Evolutionary conservation across 2,329 filamentous ascomycete genomes (phyloP).

Genomic region (Boeremia lycopersici): DNA sequence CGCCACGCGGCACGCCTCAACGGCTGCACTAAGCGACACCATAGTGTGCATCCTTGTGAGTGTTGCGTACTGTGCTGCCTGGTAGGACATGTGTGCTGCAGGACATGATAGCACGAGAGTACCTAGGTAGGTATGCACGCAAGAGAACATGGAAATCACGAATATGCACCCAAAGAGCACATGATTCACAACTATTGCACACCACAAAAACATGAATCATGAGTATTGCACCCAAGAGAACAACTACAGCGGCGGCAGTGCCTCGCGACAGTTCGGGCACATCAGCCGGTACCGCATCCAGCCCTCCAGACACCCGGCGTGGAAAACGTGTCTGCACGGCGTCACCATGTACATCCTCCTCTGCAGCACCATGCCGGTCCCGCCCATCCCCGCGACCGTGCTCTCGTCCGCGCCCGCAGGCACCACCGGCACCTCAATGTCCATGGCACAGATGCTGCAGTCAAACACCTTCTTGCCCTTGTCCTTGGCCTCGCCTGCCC

Average conservation of each 20-base stretch:
- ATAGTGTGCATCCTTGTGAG: background rate
- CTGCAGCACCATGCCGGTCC: conserved; percentile 69
- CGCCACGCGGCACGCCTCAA: conserved; percentile 4
- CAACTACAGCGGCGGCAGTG: conserved; percentile 82
- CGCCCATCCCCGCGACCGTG: conserved; percentile 36
- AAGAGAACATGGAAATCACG: too few species aligned
- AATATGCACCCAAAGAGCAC: too few species aligned
- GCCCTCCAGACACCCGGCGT: conserved; percentile 86
- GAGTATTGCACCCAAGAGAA: too few species aligned
- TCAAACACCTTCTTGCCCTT: conserved; percentile 72
- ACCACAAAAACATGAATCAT: too few species aligned
- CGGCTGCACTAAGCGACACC: background rate
- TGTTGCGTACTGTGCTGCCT: background rate
- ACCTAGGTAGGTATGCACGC: too few species aligned
- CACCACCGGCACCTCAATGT: conserved; percentile 86
- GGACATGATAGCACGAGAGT: too few species aligned
- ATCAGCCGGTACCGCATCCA: conserved; percentile 95
- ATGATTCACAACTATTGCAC: too few species aligned
- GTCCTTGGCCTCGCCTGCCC: conserved; percentile 53
- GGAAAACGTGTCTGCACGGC: conserved; percentile 94
- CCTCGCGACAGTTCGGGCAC: conserved; percentile 93
- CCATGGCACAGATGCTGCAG: conserved; percentile 93
- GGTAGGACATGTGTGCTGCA: too few species aligned
- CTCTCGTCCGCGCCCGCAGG: conserved; percentile 50
- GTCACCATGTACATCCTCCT: conserved; percentile 94